These are phyloP conservation scores for Eucalyptus curtisii DNA, from an alignment of 345 rosid genomes.

Conservation along the genomic window DNA sequence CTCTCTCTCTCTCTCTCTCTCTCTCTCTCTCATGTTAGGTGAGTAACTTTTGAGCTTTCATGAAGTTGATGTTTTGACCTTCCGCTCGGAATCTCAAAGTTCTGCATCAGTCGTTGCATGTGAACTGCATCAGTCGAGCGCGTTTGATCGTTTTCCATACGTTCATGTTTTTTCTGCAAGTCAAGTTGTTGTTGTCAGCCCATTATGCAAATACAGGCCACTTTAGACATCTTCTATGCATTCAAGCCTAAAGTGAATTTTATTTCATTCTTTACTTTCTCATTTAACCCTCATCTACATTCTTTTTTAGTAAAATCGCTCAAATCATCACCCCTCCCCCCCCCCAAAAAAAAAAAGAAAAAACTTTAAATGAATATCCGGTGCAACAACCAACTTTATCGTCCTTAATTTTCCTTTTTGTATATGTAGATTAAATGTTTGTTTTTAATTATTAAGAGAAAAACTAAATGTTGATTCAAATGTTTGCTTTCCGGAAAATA, in stretches of 20 bases:
- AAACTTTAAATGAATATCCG: too few species aligned
- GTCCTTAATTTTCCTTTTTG: neutral
- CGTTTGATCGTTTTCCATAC: neutral
- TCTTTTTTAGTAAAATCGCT: neutral
- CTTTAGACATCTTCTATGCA: neutral
- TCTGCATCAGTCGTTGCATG: neutral
- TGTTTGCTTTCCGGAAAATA: neutral
- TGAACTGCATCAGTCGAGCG: neutral
- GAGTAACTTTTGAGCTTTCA: neutral
- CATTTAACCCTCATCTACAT: neutral
- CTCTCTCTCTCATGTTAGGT: neutral
- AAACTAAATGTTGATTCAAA: neutral
- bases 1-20: neutral
- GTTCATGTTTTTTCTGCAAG: neutral
- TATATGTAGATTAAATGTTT: neutral
- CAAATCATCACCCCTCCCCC: neutral
- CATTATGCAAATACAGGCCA: neutral
- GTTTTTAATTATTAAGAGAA: neutral
- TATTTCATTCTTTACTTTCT: neutral
- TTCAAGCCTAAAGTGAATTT: neutral
- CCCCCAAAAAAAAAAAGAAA: fast-evolving
- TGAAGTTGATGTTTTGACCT: neutral
- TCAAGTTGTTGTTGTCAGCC: neutral
- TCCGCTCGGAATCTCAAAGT: neutral
- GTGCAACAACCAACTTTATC: neutral